Conservation (phyloP, 1,284 basidiomycete genomes). For the Termitomyces sp. region DNA sequence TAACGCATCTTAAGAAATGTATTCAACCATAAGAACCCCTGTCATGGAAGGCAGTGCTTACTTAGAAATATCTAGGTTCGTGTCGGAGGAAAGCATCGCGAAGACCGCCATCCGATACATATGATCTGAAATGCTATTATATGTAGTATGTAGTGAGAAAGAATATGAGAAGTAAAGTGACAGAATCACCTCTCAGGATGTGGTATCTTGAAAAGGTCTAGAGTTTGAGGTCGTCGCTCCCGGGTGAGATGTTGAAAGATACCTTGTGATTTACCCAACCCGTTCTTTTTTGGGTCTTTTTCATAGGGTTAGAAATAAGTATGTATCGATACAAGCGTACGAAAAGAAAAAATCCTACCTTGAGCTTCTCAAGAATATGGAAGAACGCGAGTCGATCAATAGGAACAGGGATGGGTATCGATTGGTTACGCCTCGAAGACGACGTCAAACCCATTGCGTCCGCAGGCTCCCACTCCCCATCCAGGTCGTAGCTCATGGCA, state of each 20-base stretch:
- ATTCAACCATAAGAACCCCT: neutral
- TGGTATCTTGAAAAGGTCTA: conserved; percentile 49
- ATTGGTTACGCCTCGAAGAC: conserved; percentile 26
- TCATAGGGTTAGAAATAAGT: neutral
- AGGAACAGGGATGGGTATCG: conserved; percentile 49
- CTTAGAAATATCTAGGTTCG: conserved; percentile 74
- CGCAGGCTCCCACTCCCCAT: conserved; percentile 9
- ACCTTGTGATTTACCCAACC: conserved; percentile 88
- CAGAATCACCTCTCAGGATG: conserved; percentile 67
- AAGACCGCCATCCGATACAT: conserved; percentile 97
- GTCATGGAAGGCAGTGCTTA: conserved; percentile 28
- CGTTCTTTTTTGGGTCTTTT: conserved; percentile 87
- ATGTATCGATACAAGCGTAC: neutral
- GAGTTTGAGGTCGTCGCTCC: neutral
- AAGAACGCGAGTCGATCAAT: conserved; percentile 83
- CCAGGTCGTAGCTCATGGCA: neutral
- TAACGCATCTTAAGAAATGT: conserved; percentile 63
- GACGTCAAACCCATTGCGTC: neutral
- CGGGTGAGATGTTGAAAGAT: conserved; percentile 18
- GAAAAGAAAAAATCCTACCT: conserved; percentile 61
- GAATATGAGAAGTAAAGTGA: neutral
- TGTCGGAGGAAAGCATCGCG: conserved; percentile 76
- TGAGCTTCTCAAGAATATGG: conserved; percentile 81
- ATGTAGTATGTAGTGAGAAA: too few relatives aligned
- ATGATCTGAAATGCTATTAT: conserved; percentile 85